phyloP scores from a whole-genome alignment of 306 rosid species.

The Urtica urens region DNA sequence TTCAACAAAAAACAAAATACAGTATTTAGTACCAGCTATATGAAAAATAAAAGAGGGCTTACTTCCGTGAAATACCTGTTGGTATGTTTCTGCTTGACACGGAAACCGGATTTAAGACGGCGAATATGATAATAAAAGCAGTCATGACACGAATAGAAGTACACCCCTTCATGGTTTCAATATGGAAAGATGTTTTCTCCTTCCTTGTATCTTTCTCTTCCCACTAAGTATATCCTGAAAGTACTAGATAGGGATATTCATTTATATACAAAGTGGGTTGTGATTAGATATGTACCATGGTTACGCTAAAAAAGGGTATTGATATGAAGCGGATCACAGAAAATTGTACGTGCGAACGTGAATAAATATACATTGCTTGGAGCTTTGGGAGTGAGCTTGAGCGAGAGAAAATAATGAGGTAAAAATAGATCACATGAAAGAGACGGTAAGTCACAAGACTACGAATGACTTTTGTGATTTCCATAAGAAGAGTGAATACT shows the following conservation, averaged over 20 bases:
- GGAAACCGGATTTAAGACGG: constrained; percentile 27
- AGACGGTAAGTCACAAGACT: constrained; percentile 44
- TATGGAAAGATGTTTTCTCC: not conserved
- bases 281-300: not conserved
- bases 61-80: constrained; percentile 35
- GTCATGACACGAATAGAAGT: constrained; percentile 8
- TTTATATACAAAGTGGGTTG: not conserved
- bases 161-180: constrained; percentile 24
- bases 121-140: constrained; percentile 8
- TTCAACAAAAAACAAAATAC: too few relatives aligned
- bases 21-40: not conserved
- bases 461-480: constrained; percentile 18
- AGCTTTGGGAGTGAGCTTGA: not conserved
- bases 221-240: not conserved
- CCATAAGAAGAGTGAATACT: constrained; percentile 11
- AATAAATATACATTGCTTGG: not conserved
- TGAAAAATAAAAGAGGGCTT: not conserved
- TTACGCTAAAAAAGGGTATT: constrained; percentile 1
- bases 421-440: constrained; percentile 50
- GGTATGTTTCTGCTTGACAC: constrained; percentile 43
- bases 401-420: not conserved
- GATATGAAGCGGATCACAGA: constrained; percentile 79
- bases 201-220: not conserved
- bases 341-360: constrained; percentile 15
- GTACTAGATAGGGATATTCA: constrained; percentile 16